Base-by-base conservation (phyloP, 345 rosid genomes). In the Melaleuca quinquenervia region DNA sequence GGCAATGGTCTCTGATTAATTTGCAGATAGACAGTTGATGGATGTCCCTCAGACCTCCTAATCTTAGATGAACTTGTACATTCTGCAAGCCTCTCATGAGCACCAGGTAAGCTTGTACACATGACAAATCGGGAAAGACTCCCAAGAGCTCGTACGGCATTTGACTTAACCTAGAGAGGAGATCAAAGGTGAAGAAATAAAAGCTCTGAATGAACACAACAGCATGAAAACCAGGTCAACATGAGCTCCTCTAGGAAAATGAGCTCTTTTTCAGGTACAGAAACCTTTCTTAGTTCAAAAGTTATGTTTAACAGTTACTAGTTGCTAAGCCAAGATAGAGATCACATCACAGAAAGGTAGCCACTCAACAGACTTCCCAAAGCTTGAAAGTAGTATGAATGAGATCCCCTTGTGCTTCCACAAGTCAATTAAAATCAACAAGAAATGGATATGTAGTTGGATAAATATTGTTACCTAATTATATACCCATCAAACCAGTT, bases 101-200 rank as follows among this genome's bases (percentile, higher is more conserved):
- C 85, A 52, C 85, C 80, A 87, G 88, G 83, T 52, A 90, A 85
- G 88, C 89, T 86, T 74, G 85, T 85, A 86, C 85, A 90, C 62
- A 86, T 88, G 62, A 90, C 88, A 92, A 92, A 90, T 90, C 95
- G 91, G 80, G 98, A 92, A 86, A 95, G 95, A 91, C 91, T 95
- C 80, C 98, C 99, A 82, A 95, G 96, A 90, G 96, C 95, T 88
- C 98, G 93, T 84, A 95, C 99, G 87, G 98, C 98, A 93, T 96
- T 95, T 85, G 98, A 91, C 82, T 87, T 87, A 8, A 87, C 52
- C 88, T 87, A 60, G 50, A 82, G 50, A 58, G 82, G 50, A 78
- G 14, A 58, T 41, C 55, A 36, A n/a, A 87, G 49, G 22, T 52
- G 14, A 36, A 50, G 45, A 62, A 62, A 32, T 55, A 83, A 83